phyloP scores from a whole-genome alignment of 2,329 filamentous ascomycete species.

The Pseudogymnoascus sp. region DNA sequence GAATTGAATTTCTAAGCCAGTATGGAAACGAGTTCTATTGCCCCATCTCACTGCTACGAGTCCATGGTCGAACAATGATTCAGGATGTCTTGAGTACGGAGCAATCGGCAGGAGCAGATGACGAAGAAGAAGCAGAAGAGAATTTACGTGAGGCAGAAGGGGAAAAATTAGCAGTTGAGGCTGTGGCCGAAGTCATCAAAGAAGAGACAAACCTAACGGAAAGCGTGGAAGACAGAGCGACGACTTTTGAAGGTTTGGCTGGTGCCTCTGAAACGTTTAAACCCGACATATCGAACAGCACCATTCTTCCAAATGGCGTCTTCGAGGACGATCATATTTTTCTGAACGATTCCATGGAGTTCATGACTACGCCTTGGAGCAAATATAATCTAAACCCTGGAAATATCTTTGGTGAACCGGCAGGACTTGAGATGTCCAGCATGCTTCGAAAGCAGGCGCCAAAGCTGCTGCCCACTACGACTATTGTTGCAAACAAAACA shows the following conservation, averaged over 20 bases:
- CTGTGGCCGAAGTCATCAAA: conserved; percentile 24
- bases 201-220: conserved; percentile 13
- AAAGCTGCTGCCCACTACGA: neutral
- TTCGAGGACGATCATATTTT: conserved; percentile 2
- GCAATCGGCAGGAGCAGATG: conserved; percentile 61
- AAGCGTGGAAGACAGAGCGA: conserved; percentile 22
- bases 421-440: neutral
- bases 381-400: neutral
- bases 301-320: neutral
- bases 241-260: conserved; percentile 27
- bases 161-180: conserved; percentile 27
- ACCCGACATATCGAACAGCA: neutral
- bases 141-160: conserved; percentile 15
- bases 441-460: neutral
- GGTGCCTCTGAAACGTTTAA: conserved; percentile 17
- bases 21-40: conserved; percentile 98
- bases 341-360: conserved; percentile 11
- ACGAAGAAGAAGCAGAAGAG: conserved; percentile 46
- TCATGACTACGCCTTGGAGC: conserved; percentile 15
- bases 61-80: conserved; percentile 92
- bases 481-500: neutral
- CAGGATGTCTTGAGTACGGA: conserved; percentile 70
- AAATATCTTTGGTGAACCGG: neutral
- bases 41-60: conserved; percentile 77
- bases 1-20: conserved; percentile 85